Conservation (phyloP, 768 basidiomycete species). For the Phanerochaete carnosa region DNA sequence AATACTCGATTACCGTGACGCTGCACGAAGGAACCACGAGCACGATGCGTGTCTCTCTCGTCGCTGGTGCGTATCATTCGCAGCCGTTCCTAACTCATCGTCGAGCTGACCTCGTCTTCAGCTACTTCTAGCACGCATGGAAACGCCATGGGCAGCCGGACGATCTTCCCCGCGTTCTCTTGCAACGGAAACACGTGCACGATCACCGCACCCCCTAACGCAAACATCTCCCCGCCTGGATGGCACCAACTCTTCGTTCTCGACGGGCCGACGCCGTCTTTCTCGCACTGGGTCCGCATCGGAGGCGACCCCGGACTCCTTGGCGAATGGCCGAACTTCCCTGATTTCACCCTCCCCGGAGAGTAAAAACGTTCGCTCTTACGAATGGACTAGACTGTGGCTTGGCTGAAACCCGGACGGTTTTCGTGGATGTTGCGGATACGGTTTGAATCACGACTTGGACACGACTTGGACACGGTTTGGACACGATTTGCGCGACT, state of each 20-base stretch:
- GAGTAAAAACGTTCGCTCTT: conserved; percentile 33
- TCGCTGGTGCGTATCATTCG: conserved; percentile 47
- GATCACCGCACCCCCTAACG: conserved; percentile 74
- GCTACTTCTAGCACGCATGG: conserved; percentile 77
- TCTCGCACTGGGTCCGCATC: conserved; percentile 72
- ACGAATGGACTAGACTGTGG: too few relatives aligned
- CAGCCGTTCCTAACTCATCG: not conserved
- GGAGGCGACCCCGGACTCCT: conserved; percentile 72
- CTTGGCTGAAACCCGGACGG: too few relatives aligned
- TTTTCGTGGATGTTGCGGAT: too few relatives aligned
- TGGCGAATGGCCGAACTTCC: conserved; percentile 70
- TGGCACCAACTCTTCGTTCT: conserved; percentile 78
- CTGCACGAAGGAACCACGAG: conserved; percentile 37
- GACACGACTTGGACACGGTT: too few relatives aligned
- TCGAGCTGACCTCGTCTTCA: conserved; percentile 17
- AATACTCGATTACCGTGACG: conserved; percentile 49
- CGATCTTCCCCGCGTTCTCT: conserved; percentile 69
- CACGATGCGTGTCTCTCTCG: conserved; percentile 60
- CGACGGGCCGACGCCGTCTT: conserved; percentile 76
- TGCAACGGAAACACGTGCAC: conserved; percentile 70
- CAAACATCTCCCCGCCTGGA: conserved; percentile 64
- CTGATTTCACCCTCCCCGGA: conserved; percentile 68
- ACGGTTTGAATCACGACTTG: too few relatives aligned
- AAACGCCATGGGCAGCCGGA: conserved; percentile 70
- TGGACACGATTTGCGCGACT: too few relatives aligned